phyloP scores from a whole-genome alignment of 495 filamentous ascomycete genomes.

The Penicillium lagena region DNA sequence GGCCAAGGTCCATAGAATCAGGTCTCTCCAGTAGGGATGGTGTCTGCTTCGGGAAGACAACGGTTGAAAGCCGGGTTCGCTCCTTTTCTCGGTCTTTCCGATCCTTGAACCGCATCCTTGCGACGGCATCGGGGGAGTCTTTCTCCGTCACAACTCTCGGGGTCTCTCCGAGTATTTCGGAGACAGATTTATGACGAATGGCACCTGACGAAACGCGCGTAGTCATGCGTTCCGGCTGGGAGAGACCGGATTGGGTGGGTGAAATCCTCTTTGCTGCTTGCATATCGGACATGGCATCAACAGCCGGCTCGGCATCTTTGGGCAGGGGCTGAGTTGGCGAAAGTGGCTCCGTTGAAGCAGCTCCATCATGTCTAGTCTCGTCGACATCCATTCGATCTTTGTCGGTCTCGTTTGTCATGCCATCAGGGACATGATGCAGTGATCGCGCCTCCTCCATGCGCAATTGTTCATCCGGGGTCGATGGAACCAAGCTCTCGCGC shows the following conservation, averaged over 20 bases:
- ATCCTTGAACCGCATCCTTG: slow-evolving; percentile 47
- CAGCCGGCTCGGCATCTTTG: slow-evolving; percentile 4
- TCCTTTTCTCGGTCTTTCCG: slow-evolving; percentile 55
- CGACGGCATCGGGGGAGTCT: slow-evolving; percentile 37
- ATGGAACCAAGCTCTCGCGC: slow-evolving; percentile 23
- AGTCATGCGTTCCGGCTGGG: slow-evolving; percentile 50
- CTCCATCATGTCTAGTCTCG: slow-evolving; percentile 6
- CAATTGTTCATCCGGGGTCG: slow-evolving; percentile 45
- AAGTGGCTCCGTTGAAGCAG: slow-evolving; percentile 5
- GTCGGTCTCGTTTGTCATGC: slow-evolving; percentile 6
- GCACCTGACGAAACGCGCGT: slow-evolving; percentile 61
- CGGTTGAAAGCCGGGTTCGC: slow-evolving; percentile 63
- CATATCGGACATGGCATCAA: slow-evolving; percentile 7
- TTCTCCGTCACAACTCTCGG: slow-evolving; percentile 37
- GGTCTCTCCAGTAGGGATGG: slow-evolving; percentile 30
- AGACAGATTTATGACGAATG: slow-evolving; percentile 65
- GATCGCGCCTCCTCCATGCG: slow-evolving; percentile 44
- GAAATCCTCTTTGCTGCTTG: slow-evolving; percentile 3
- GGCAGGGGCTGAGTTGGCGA: slow-evolving; percentile 10
- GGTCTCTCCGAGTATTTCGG: slow-evolving; percentile 63
- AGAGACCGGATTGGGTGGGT: slow-evolving; percentile 16
- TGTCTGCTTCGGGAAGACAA: slow-evolving; percentile 68
- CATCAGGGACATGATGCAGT: slow-evolving; percentile 20
- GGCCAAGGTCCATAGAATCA: slow-evolving; percentile 28
- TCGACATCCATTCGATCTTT: slow-evolving; percentile 19